Evolutionary conservation across 2,329 filamentous ascomycete species (phyloP).

Genomic region (Thelonectria blattea): DNA sequence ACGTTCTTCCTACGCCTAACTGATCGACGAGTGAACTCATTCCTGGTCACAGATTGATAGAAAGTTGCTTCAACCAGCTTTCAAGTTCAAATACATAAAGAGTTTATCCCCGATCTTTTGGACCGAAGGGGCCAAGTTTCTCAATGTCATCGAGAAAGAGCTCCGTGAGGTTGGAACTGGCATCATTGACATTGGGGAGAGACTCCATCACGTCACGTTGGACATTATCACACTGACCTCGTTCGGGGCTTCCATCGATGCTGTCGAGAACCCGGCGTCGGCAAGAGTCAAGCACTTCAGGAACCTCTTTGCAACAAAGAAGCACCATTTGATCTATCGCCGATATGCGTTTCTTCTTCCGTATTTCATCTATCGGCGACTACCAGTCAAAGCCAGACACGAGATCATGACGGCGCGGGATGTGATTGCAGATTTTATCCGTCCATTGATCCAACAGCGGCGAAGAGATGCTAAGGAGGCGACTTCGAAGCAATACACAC

Average conservation of each 20-base stretch:
- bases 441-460: conserved; percentile 21
- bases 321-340: conserved; percentile 15
- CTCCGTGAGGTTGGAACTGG: conserved; percentile 7
- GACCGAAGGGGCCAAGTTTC: conserved; percentile 20
- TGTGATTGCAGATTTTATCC: conserved; percentile 22
- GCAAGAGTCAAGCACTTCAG: conserved; percentile 20
- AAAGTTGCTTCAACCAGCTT: conserved; percentile 19
- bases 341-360: conserved; percentile 15
- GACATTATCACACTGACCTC: conserved; percentile 57
- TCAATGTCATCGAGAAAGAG: conserved; percentile 18
- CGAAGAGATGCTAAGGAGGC: conserved; percentile 5
- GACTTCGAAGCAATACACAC: conserved; percentile 11
- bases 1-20: background rate
- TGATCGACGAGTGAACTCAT: background rate
- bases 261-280: conserved; percentile 18
- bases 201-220: conserved; percentile 55
- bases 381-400: conserved; percentile 16
- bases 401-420: conserved; percentile 20
- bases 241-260: conserved; percentile 23
- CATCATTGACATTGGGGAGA: conserved; percentile 54
- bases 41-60: conserved; percentile 11
- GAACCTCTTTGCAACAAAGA: conserved; percentile 23
- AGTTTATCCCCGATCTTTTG: conserved; percentile 10
- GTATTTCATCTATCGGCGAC: conserved; percentile 16
- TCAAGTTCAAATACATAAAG: conserved; percentile 18